Evolutionary conservation across 139 green algal genomes (phyloP), one percentile per base, ranked within the genome.

Genomic region (Monoraphidium neglectum): DNA sequence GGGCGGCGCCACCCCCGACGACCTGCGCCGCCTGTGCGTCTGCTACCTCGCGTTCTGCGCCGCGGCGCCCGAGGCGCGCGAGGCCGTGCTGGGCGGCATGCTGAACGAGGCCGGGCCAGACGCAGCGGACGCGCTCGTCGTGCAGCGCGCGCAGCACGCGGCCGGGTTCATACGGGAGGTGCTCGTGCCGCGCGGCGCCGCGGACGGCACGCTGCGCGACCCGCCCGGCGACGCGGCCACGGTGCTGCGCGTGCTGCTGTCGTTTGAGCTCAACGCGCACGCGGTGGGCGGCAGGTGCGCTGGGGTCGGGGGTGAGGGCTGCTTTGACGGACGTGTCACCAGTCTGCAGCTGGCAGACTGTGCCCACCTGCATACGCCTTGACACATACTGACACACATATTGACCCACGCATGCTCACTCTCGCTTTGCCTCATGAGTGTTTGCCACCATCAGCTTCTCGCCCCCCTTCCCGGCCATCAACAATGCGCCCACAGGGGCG

Each of bases 201-300:
- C 59, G n/a, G n/a, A 65, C 32, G 51, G 64, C 33, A 64, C 18
- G 49, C 64, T 8, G 51, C 37, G 40, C 47, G 30, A 33, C 51
- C 68, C 2, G 64, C 51, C 33, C n/a, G 26, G 28, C 33, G 68
- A 74, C 37, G 35, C 68, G 26, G 49, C 16, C 16, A 5, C 49
- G 49, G 59, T 74, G 28, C 54, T 51, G 68, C 36, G 59, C 6
- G 32, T 74, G 30, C 49, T 74, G 68, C 49, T 74, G 49, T 49
- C 68, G 3, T 35, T 51, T 37, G 68, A 74, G 49, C 68, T 74
- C 32, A 74, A 74, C 26, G 68, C 64, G 21, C 68, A 74, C 32
- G 46, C 10, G 23, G 16, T 47, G 32, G 62, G 62, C 2, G 35
- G 16, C 6, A 23, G 33, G 62, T 68, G 33, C 43, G 62, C 46